Base-by-base conservation (phyloP, 2,329 filamentous ascomycete genomes). In the Phaeosphaeriaceae sp. region DNA sequence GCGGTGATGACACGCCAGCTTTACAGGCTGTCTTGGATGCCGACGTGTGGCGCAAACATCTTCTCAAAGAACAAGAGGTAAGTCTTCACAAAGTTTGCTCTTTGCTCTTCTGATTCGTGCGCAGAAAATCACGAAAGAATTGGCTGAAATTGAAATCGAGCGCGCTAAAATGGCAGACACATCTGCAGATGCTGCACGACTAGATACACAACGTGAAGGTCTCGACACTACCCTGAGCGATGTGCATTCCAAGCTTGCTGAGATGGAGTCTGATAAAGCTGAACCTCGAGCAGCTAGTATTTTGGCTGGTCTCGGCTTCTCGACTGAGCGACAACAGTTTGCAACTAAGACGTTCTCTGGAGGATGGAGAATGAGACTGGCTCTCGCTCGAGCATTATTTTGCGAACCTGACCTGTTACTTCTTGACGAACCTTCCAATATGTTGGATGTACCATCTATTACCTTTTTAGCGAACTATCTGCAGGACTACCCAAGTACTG, bases 371-470 rank as follows among this genome's bases (percentile, higher is more conserved):
- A 99, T 99, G 94, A 88, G 94, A 80, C 79, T 99, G 67, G 94
- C 94, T 12, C 83, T 99, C 55, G 94, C 94, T 11, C 83, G 94
- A 82, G 94, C 94, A 12, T 84, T 99, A 29, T 99, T 99, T 81
- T 99, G 94, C 78, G 94, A 99, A 74, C 94, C 94, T 35, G 94
- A 99, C 76, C 81, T 99, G 43, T 79, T 99, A 51, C 83, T 99
- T 73, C 91, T 99, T 63, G 94, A 99, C 80, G 94, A 99, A 86
- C 94, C 94, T 78, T 97, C 93, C 47, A 97, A 97, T 86, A 97
- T 97, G 93, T 92, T 99, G 90, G 94, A 97, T 77, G 94, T 99
- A 49, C 94, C 94, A n/a, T 97, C 94, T 18, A 97, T 99, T 70
- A 95, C 94, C 48, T 99, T 97, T 84, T 83, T 99, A 72, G 89